Evolutionary conservation across 768 basidiomycete species (phyloP).

Genomic region (Naganishia onofrii): DNA sequence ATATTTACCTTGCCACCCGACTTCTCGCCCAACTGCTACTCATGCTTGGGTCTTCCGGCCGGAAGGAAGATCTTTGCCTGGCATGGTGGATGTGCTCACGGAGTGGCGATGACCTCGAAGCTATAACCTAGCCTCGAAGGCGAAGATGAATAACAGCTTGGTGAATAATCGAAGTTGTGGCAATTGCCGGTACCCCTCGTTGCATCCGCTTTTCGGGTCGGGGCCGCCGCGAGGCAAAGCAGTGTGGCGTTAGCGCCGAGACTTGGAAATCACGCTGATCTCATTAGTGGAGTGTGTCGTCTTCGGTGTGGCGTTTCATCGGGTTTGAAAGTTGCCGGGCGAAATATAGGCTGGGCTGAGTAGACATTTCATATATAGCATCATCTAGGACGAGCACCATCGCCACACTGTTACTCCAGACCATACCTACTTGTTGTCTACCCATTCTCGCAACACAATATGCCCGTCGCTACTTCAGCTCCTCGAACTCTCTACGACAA

Average conservation of each 20-base stretch:
- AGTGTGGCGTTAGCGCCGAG: constrained; percentile 11
- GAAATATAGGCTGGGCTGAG: not conserved
- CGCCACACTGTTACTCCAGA: not conserved
- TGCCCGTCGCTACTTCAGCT: constrained; percentile 61
- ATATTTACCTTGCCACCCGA: too few relatives aligned
- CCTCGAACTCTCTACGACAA: constrained; percentile 96
- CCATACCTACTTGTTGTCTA: not conserved
- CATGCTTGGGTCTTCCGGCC: too few relatives aligned
- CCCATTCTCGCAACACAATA: constrained; percentile 40
- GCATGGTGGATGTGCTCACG: too few relatives aligned
- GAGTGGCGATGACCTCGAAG: too few relatives aligned
- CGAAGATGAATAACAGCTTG: too few relatives aligned
- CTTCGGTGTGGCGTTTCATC: not conserved
- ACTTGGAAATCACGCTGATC: constrained; percentile 14
- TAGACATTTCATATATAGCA: constrained; percentile 7
- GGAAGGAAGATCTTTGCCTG: too few relatives aligned
- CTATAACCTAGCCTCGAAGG: too few relatives aligned
- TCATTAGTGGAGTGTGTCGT: constrained; percentile 4
- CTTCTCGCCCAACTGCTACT: too few relatives aligned
- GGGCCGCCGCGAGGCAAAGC: not conserved
- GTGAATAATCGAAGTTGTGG: too few relatives aligned
- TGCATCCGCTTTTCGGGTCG: not conserved
- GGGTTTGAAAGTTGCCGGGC: not conserved
- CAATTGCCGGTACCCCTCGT: not conserved
- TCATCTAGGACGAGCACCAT: not conserved